Percentiles rank a stretch among this genome's conserved stretches.
Conservation (phyloP, 345 rosid species). For the Arabidopsis arenosa region DNA sequence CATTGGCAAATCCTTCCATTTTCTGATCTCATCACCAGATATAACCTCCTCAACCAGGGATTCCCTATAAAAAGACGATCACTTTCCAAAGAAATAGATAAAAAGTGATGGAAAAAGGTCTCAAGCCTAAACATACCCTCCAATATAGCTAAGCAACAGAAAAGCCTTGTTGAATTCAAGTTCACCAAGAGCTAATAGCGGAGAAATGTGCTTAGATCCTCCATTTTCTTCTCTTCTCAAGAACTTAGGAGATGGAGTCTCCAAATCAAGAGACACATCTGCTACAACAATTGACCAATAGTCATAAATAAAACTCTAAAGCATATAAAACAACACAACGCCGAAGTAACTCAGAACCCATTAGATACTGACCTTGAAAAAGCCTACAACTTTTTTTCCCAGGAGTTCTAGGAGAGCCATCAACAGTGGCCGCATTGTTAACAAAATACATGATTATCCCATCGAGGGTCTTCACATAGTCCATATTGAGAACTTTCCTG, state of each 20-base stretch:
- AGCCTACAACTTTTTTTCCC: neutral
- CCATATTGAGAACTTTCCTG: neutral
- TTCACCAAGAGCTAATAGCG: constrained; percentile 54
- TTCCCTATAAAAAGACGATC: constrained; percentile 38
- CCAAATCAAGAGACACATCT: constrained; percentile 1
- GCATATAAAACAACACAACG: neutral
- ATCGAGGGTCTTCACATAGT: too few species aligned
- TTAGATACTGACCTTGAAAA: constrained; percentile 18
- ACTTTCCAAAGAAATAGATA: neutral
- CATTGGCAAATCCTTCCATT: constrained; percentile 51
- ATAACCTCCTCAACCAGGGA: constrained; percentile 46
- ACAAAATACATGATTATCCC: neutral
- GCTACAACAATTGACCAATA: neutral
- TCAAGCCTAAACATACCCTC: constrained; percentile 47
- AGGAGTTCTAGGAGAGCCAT: neutral
- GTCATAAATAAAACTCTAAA: neutral
- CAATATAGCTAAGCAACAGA: constrained; percentile 58
- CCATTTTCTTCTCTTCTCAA: neutral
- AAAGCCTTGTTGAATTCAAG: constrained; percentile 65
- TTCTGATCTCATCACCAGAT: constrained; percentile 49
- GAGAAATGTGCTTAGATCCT: constrained; percentile 29
- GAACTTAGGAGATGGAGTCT: neutral
- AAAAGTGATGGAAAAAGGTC: neutral
- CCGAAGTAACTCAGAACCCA: too few species aligned
- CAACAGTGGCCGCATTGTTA: neutral